A percentile compares a stretch with the other conserved stretches of the same genome.
phyloP scores from a whole-genome alignment of 2,329 filamentous ascomycete genomes.

The Scedosporium dehoogii region DNA sequence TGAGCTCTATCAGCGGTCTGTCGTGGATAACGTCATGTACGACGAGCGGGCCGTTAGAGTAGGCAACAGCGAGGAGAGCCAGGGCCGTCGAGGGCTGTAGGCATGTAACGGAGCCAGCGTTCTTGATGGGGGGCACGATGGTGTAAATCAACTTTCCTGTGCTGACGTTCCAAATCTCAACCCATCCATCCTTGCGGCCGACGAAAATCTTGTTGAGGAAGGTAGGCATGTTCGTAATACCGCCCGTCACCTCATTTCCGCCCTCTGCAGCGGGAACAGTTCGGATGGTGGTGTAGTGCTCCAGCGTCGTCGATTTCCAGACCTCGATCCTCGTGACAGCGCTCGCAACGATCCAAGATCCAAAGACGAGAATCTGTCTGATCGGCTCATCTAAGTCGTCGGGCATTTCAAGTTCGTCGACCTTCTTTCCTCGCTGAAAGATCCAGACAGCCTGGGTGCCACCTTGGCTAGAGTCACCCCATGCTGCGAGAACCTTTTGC shows the following conservation, averaged over 20 bases:
- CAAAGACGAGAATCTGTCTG: constrained; percentile 70
- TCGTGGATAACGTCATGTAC: constrained; percentile 78
- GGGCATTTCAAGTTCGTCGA: constrained; percentile 64
- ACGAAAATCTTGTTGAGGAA: constrained; percentile 94
- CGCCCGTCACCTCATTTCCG: constrained; percentile 63
- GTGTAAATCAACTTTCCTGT: constrained; percentile 88
- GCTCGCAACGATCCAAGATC: constrained; percentile 82
- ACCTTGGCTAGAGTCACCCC: constrained; percentile 52
- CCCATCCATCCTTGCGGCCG: constrained; percentile 74
- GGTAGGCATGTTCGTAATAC: constrained; percentile 81
- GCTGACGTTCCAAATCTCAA: constrained; percentile 96
- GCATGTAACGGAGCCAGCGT: constrained; percentile 75
- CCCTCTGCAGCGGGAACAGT: constrained; percentile 45
- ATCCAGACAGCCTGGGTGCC: constrained; percentile 69
- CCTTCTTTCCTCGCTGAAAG: constrained; percentile 82
- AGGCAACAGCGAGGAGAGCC: constrained; percentile 79
- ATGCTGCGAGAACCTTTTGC: constrained; percentile 79
- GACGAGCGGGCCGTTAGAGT: constrained; percentile 65
- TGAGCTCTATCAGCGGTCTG: constrained; percentile 58
- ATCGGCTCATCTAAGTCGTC: constrained; percentile 59
- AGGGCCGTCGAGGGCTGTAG: constrained; percentile 76
- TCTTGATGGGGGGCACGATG: constrained; percentile 63
- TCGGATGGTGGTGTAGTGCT: constrained; percentile 82
- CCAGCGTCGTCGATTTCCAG: constrained; percentile 74
- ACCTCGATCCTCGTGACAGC: constrained; percentile 69